Percentiles rank a stretch among this genome's conserved stretches.
Conservation (phyloP, 768 basidiomycete species). For the Mycena galericulata region DNA sequence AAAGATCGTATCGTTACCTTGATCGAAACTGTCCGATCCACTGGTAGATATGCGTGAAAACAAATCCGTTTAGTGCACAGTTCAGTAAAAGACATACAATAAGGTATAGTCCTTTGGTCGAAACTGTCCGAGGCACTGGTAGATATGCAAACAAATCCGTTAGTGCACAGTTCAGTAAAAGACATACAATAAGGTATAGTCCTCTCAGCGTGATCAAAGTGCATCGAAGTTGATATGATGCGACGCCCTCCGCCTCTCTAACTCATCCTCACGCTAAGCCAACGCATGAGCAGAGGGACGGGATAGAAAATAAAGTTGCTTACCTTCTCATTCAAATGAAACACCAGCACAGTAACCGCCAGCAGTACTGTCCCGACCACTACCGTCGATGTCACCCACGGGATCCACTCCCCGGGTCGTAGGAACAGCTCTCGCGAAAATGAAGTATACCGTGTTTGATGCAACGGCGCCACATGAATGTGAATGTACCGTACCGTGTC, state of each 20-base stretch:
- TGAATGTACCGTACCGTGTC: too few species aligned
- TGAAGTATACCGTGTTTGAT: too few species aligned
- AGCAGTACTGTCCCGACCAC: slow-evolving; percentile 78
- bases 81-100: neutral
- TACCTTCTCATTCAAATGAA: slow-evolving; percentile 96
- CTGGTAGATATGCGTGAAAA: too few species aligned
- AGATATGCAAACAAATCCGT: too few species aligned
- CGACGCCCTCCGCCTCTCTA: slow-evolving; percentile 87
- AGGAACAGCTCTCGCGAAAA: slow-evolving; percentile 90
- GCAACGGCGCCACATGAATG: too few species aligned
- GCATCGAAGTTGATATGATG: slow-evolving; percentile 99
- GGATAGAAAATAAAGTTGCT: neutral
- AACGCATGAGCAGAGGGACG: slow-evolving; percentile 19
- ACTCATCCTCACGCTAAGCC: slow-evolving; percentile 90
- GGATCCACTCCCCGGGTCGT: slow-evolving; percentile 96
- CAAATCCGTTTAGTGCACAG: neutral
- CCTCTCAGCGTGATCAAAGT: slow-evolving; percentile 60
- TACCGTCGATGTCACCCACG: slow-evolving; percentile 94
- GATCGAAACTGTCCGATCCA: too few species aligned
- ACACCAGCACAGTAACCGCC: slow-evolving; percentile 83
- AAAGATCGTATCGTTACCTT: too few species aligned
- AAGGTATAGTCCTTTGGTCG: too few species aligned
- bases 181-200: slow-evolving; percentile 1
- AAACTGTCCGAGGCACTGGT: too few species aligned
- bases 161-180: slow-evolving; percentile 8